A percentile compares a stretch with the other conserved stretches of the same genome.
phyloP scores from a whole-genome alignment of 306 rosid genomes.

The Cucumis cinereus region DNA sequence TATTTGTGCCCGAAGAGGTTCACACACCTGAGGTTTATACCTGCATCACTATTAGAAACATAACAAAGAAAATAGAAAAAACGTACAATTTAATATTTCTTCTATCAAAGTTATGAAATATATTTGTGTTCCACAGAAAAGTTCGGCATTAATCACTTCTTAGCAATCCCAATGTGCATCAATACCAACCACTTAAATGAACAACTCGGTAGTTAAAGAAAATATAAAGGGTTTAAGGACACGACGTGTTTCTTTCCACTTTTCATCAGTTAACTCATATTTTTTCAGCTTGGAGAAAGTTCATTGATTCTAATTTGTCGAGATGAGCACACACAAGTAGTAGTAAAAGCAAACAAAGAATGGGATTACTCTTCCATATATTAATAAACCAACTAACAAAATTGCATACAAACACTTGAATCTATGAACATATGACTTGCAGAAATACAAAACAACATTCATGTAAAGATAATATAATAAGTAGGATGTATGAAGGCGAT shows the following conservation, averaged over 20 bases:
- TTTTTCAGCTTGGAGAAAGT: background rate
- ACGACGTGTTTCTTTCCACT: background rate
- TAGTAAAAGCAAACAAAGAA: background rate
- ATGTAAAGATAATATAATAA: background rate
- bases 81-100: background rate
- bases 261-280: background rate
- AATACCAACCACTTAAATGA: background rate
- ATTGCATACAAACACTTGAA: background rate
- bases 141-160: background rate
- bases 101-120: background rate
- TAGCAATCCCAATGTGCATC: background rate
- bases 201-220: background rate
- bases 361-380: background rate
- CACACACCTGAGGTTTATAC: constrained; percentile 55
- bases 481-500: background rate
- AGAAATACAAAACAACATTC: background rate
- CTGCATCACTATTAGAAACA: constrained; percentile 45
- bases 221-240: background rate
- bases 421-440: background rate
- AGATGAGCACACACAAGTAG: background rate
- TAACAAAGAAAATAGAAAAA: constrained; percentile 11
- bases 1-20: constrained; percentile 75
- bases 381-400: background rate
- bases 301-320: background rate
- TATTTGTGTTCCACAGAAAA: background rate